Evolutionary conservation across 176 grass and related monocot genomes (phyloP).

Genomic region (Bolboschoenus planiculmis): DNA sequence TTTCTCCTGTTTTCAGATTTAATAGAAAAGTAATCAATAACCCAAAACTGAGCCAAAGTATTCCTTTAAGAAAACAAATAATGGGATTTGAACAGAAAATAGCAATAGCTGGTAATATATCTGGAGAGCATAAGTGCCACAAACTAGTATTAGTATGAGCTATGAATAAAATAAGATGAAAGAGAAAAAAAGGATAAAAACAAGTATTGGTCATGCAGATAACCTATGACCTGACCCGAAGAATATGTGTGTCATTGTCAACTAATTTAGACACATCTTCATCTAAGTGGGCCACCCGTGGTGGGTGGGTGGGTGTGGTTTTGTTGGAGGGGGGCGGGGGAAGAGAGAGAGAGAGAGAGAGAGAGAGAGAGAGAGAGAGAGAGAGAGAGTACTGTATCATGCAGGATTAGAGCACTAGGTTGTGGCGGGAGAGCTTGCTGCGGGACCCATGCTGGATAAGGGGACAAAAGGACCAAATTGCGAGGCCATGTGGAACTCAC

Average conservation of each 20-base stretch:
- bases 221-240: background rate
- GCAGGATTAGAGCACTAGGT: constrained; percentile 22
- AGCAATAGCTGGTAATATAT: background rate
- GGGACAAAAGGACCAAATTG: constrained; percentile 30
- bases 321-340: too few species aligned
- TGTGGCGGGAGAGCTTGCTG: constrained; percentile 9
- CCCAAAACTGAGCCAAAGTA: background rate
- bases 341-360: constrained; percentile 2
- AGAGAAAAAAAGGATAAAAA: background rate
- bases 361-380: background rate
- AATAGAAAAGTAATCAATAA: constrained; percentile 9
- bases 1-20: constrained; percentile 34
- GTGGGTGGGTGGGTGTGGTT: background rate
- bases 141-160: constrained; percentile 11
- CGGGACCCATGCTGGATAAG: constrained; percentile 32
- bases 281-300: background rate
- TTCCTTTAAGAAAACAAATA: background rate
- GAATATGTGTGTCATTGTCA: background rate
- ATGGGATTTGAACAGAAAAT: background rate
- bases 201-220: background rate
- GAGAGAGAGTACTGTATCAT: constrained; percentile 35
- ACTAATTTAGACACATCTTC: background rate
- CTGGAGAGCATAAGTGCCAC: background rate
- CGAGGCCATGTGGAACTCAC: constrained; percentile 33
- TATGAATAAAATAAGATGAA: background rate